Conservation (phyloP, 2,329 filamentous ascomycete genomes). For the Elsinoe ampelina region DNA sequence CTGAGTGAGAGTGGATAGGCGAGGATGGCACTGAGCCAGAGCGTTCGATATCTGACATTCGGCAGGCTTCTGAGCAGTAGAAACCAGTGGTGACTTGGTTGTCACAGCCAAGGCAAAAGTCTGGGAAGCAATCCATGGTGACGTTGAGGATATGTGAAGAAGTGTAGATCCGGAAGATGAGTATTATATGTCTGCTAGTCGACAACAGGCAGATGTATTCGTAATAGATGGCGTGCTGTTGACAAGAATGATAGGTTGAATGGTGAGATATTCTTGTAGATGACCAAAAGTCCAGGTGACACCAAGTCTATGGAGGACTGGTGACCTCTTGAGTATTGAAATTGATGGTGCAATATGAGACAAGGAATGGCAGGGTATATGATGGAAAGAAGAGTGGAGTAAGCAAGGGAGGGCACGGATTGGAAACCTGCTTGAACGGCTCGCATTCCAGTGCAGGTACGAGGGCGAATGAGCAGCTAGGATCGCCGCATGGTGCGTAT, state of each 20-base stretch:
- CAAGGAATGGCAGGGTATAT: constrained; percentile 7
- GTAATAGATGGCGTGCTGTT: constrained; percentile 5
- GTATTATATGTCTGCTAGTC: background rate
- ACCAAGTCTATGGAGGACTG: constrained; percentile 4
- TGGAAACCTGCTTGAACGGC: constrained; percentile 6
- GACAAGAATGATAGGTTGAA: background rate
- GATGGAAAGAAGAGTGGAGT: constrained; percentile 12
- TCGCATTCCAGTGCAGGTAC: constrained; percentile 10
- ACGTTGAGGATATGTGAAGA: background rate
- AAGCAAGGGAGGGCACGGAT: constrained; percentile 7
- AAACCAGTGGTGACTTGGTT: constrained; percentile 71
- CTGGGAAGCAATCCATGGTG: constrained; percentile 63
- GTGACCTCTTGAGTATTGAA: constrained; percentile 5
- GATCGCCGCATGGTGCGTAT: constrained; percentile 13
- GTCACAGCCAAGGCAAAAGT: constrained; percentile 92
- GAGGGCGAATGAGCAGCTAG: constrained; percentile 11
- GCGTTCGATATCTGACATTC: constrained; percentile 77
- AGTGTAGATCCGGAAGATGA: background rate
- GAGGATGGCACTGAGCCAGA: constrained; percentile 36
- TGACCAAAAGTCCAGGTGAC: constrained; percentile 8
- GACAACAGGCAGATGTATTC: background rate
- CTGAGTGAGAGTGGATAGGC: constrained; percentile 20
- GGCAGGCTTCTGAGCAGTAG: constrained; percentile 89
- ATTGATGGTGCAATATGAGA: constrained; percentile 12
- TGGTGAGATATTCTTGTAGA: background rate